A percentile compares a stretch with the other conserved stretches of the same genome.
These are phyloP conservation scores for Fistulifera solaris DNA, from an alignment of 108 stramenopile genomes.

Conservation along the genomic window DNA sequence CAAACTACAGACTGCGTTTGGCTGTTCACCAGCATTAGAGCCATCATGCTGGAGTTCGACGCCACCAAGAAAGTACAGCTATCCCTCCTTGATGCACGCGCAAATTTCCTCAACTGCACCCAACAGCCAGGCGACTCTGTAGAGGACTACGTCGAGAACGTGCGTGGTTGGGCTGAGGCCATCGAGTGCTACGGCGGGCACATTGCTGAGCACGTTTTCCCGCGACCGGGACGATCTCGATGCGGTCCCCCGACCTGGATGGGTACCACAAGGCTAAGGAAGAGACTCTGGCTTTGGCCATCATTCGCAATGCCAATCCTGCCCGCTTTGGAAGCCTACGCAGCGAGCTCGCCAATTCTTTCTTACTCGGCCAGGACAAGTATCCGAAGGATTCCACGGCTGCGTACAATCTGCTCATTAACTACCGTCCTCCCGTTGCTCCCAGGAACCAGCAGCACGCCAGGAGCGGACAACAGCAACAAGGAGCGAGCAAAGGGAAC, in stretches of 20 bases:
- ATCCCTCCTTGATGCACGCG: constrained; percentile 5
- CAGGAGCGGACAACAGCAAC: not conserved
- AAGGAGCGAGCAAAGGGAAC: too few relatives aligned
- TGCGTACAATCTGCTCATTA: constrained; percentile 11
- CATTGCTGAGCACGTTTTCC: not conserved
- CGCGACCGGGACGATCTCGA: constrained; percentile 6
- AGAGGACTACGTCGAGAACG: constrained; percentile 7
- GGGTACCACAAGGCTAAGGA: not conserved
- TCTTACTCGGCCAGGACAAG: constrained; percentile 6
- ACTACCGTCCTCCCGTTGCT: not conserved
- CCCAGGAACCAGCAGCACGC: not conserved
- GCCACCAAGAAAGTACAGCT: not conserved
- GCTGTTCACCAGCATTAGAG: not conserved
- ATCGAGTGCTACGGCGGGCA: not conserved
- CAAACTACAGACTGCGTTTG: not conserved
- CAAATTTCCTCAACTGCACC: not conserved
- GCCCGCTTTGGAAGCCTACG: not conserved
- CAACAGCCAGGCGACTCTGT: not conserved
- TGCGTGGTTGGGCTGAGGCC: constrained; percentile 14
- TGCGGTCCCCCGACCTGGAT: not conserved
- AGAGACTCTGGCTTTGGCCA: constrained; percentile 5
- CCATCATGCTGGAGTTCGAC: not conserved
- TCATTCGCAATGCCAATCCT: constrained; percentile 13
- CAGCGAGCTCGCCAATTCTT: not conserved
- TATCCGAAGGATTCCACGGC: constrained; percentile 16